phyloP scores from a whole-genome alignment of 2,329 filamentous ascomycete genomes.

The Diaporthe citri region DNA sequence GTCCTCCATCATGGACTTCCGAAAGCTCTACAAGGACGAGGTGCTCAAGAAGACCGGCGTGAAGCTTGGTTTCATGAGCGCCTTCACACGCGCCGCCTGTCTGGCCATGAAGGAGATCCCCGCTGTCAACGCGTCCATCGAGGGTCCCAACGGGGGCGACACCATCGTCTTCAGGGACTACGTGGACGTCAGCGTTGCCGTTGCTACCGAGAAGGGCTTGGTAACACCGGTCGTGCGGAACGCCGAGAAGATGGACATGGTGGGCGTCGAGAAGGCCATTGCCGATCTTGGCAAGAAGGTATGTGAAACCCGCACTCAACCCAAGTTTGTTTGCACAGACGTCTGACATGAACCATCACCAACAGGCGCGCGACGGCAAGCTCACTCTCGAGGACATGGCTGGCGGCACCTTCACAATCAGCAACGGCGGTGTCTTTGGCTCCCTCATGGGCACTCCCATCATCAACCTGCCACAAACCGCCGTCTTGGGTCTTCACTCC shows the following conservation, averaged over 20 bases:
- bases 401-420: conserved; percentile 97
- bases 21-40: conserved; percentile 97
- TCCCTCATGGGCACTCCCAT: conserved; percentile 98
- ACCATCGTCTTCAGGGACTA: conserved; percentile 99
- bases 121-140: conserved; percentile 95
- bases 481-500: conserved; percentile 91
- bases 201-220: conserved; percentile 96
- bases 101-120: conserved; percentile 96
- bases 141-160: conserved; percentile 93
- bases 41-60: conserved; percentile 95
- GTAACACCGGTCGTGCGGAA: conserved; percentile 98
- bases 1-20: conserved; percentile 97
- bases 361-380: conserved; percentile 90
- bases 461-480: conserved; percentile 95
- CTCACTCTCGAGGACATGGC: conserved; percentile 99
- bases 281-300: conserved; percentile 97
- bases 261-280: conserved; percentile 92
- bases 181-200: conserved; percentile 96
- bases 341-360: conserved; percentile 40
- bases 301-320: conserved; percentile 42
- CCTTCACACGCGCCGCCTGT: conserved; percentile 90
- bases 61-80: conserved; percentile 99
- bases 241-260: conserved; percentile 86
- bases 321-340: neutral
- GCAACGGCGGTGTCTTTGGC: conserved; percentile 96